Evolutionary conservation across 2,329 filamentous ascomycete genomes (phyloP).

Genomic region (Tympanopsis confertula): DNA sequence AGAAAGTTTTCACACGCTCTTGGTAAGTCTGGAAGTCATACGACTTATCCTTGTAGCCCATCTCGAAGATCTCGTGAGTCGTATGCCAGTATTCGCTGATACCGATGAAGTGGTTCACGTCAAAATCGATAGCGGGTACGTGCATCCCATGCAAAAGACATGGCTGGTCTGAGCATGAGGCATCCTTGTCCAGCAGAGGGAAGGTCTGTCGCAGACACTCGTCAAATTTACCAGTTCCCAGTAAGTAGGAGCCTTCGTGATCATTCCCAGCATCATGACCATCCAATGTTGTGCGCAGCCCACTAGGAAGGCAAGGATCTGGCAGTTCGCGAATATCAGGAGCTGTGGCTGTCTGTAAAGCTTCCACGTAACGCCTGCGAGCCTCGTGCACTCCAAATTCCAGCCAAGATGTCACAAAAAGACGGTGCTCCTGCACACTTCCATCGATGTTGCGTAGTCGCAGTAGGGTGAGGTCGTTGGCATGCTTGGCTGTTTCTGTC

Average conservation of each 20-base stretch:
- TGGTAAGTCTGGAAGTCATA: constrained; percentile 92
- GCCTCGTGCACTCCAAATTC: constrained; percentile 96
- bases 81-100: constrained; percentile 99
- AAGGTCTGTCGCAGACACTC: constrained; percentile 75
- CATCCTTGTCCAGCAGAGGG: constrained; percentile 80
- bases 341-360: constrained; percentile 57
- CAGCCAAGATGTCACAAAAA: constrained; percentile 94
- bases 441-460: constrained; percentile 78
- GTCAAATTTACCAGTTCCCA: constrained; percentile 79
- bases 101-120: constrained; percentile 93
- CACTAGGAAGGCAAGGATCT: constrained; percentile 80
- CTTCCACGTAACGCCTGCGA: constrained; percentile 69
- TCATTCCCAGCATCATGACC: constrained; percentile 31
- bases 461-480: constrained; percentile 76
- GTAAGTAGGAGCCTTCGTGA: constrained; percentile 39
- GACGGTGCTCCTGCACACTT: constrained; percentile 64
- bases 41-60: constrained; percentile 61
- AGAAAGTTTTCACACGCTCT: constrained; percentile 72
- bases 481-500: constrained; percentile 81
- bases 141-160: constrained; percentile 86
- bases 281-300: constrained; percentile 62
- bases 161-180: constrained; percentile 68
- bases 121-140: constrained; percentile 89
- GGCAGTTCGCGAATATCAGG: constrained; percentile 56
- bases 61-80: constrained; percentile 83